Evolutionary conservation across 2,329 filamentous ascomycete species (phyloP).

Genomic region (Arthrobotrys conoides): DNA sequence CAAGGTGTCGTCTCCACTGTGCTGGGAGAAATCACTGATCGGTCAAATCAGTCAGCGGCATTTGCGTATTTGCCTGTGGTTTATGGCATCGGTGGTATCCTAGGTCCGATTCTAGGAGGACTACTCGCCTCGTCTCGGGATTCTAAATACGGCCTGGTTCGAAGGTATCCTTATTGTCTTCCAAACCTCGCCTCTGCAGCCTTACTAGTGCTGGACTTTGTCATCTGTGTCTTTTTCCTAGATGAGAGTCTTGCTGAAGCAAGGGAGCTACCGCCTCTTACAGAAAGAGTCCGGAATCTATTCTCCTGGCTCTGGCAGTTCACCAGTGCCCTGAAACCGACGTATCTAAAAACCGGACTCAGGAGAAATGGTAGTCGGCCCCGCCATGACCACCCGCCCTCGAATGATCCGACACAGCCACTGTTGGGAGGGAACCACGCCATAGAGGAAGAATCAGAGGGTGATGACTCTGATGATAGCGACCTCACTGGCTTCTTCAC

Average conservation of each 20-base stretch:
- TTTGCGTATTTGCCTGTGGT: slow-evolving; percentile 96
- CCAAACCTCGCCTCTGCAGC: slow-evolving; percentile 85
- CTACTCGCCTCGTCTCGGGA: slow-evolving; percentile 78
- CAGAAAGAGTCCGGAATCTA: slow-evolving; percentile 73
- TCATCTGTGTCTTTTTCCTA: slow-evolving; percentile 83
- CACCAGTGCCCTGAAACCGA: slow-evolving; percentile 44
- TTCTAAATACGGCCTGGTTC: slow-evolving; percentile 43
- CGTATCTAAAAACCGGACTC: slow-evolving; percentile 22
- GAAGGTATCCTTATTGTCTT: slow-evolving; percentile 82
- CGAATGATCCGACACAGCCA: slow-evolving; percentile 32
- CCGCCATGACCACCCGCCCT: background rate
- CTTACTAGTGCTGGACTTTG: slow-evolving; percentile 79
- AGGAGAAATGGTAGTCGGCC: slow-evolving; percentile 14
- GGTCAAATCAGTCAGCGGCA: slow-evolving; percentile 91
- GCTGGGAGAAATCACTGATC: slow-evolving; percentile 92
- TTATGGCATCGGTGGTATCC: slow-evolving; percentile 95
- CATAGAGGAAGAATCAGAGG: slow-evolving; percentile 2
- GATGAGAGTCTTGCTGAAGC: slow-evolving; percentile 86
- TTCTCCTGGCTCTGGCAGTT: slow-evolving; percentile 81
- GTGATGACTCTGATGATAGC: slow-evolving; percentile 33
- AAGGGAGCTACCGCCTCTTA: slow-evolving; percentile 74
- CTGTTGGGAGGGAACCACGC: slow-evolving; percentile 20
- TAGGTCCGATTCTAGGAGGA: slow-evolving; percentile 91
- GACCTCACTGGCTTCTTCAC: slow-evolving; percentile 37
- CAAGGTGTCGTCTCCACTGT: slow-evolving; percentile 86